Evolutionary conservation across 768 basidiomycete genomes (phyloP).

Genomic region (Phylloporus sp.): DNA sequence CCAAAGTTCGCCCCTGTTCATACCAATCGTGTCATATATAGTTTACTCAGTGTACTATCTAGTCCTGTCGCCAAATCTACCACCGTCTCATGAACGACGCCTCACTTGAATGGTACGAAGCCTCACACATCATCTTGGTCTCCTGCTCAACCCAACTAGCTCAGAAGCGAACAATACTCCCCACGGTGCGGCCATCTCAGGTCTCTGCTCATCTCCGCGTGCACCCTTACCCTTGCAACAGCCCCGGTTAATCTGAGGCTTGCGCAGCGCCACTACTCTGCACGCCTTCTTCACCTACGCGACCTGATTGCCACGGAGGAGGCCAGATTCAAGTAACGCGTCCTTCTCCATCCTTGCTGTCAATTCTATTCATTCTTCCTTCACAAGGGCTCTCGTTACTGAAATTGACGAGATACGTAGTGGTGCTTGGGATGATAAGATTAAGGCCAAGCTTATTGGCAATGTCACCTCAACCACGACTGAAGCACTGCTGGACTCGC

Average conservation of each 20-base stretch:
- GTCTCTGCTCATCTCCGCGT: neutral
- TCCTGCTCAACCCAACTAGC: conserved; percentile 23
- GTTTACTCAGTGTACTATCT: conserved; percentile 20
- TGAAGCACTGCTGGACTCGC: conserved; percentile 2
- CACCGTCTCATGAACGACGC: conserved; percentile 65
- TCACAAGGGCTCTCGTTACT: conserved; percentile 51
- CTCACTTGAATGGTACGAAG: conserved; percentile 55
- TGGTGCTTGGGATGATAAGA: conserved; percentile 59
- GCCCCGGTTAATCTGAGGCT: conserved; percentile 64
- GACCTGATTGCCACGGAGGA: conserved; percentile 73
- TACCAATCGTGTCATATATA: conserved; percentile 9
- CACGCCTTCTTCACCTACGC: conserved; percentile 68
- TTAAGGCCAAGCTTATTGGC: conserved; percentile 34
- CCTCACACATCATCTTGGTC: neutral
- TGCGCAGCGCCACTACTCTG: conserved; percentile 70
- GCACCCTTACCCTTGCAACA: conserved; percentile 27
- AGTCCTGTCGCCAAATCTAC: conserved; percentile 72
- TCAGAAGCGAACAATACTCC: conserved; percentile 49
- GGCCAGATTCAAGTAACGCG: conserved; percentile 65
- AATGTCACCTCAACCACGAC: conserved; percentile 4
- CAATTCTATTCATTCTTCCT: neutral
- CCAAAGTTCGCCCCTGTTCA: conserved; percentile 47
- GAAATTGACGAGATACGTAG: conserved; percentile 78
- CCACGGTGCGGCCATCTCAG: conserved; percentile 42
- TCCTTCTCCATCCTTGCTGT: neutral